Evolutionary conservation across 2,329 filamentous ascomycete species (phyloP).

Genomic region (Fonsecaea nubica): DNA sequence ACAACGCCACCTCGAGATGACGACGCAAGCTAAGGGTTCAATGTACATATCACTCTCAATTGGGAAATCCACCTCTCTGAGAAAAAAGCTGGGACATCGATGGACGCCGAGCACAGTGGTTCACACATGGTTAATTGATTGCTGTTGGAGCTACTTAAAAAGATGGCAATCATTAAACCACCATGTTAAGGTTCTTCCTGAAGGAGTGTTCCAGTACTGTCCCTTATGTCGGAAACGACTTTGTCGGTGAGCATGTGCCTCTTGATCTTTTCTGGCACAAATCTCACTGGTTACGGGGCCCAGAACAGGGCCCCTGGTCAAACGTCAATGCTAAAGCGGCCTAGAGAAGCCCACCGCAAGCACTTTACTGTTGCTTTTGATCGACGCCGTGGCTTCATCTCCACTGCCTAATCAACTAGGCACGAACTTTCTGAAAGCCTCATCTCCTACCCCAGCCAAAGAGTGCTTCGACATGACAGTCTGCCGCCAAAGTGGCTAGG

Average conservation of each 20-base stretch:
- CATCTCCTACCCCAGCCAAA: constrained; percentile 37
- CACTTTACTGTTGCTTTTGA: constrained; percentile 21
- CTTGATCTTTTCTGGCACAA: not conserved
- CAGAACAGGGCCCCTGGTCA: constrained; percentile 14
- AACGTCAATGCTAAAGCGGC: constrained; percentile 13
- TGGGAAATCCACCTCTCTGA: constrained; percentile 3
- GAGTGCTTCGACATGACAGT: constrained; percentile 18
- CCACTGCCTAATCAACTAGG: constrained; percentile 27
- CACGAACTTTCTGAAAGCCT: constrained; percentile 34
- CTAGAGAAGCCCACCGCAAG: constrained; percentile 14
- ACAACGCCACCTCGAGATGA: constrained; percentile 11
- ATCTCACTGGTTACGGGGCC: constrained; percentile 1
- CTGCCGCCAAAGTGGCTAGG: constrained; percentile 26
- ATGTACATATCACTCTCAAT: constrained; percentile 7
- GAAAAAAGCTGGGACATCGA: not conserved
- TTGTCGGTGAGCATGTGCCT: constrained; percentile 20
- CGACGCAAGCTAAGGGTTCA: constrained; percentile 14
- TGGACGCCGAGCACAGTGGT: not conserved
- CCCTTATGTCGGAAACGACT: not conserved
- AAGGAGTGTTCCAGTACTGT: not conserved
- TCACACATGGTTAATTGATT: not conserved
- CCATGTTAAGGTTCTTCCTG: not conserved
- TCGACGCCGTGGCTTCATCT: constrained; percentile 31
- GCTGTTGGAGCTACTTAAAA: not conserved
- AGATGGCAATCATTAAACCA: not conserved